Conservation (phyloP, 2,329 filamentous ascomycete genomes). For the Periconia sp. region DNA sequence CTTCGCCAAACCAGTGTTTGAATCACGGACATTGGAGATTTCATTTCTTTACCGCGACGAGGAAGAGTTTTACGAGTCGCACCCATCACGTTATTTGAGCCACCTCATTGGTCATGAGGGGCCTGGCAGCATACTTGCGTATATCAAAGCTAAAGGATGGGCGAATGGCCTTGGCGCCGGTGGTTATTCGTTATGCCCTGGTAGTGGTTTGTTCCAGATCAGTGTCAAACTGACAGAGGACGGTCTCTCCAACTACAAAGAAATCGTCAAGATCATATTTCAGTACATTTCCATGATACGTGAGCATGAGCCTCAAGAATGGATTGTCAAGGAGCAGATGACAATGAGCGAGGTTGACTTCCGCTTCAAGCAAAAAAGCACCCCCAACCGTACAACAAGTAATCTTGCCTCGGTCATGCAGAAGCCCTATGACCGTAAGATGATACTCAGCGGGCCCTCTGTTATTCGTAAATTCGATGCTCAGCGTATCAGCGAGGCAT, state of each 20-base stretch:
- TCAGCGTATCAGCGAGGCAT: constrained; percentile 70
- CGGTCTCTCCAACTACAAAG: constrained; percentile 77
- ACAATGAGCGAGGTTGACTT: constrained; percentile 91
- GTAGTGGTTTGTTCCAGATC: constrained; percentile 77
- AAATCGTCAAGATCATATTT: constrained; percentile 82
- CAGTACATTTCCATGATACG: constrained; percentile 87
- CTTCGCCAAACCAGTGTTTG: constrained; percentile 91
- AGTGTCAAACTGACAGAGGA: constrained; percentile 81
- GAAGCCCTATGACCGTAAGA: constrained; percentile 80
- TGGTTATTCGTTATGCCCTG: constrained; percentile 73
- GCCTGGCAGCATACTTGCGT: constrained; percentile 86
- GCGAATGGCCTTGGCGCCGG: constrained; percentile 81
- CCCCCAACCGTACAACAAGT: constrained; percentile 86
- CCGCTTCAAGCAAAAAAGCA: constrained; percentile 90
- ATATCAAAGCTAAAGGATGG: constrained; percentile 89
- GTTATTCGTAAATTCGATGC: constrained; percentile 80
- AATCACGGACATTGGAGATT: constrained; percentile 76
- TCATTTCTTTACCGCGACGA: constrained; percentile 86
- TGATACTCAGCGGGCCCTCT: constrained; percentile 78
- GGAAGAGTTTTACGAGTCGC: constrained; percentile 74
- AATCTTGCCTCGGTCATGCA: constrained; percentile 87
- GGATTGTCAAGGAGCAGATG: constrained; percentile 93
- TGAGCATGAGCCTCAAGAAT: constrained; percentile 78
- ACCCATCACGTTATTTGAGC: constrained; percentile 82
- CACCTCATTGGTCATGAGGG: constrained; percentile 92